Evolutionary conservation across 768 basidiomycete species (phyloP).

Genomic region (Amylocystis lapponica): DNA sequence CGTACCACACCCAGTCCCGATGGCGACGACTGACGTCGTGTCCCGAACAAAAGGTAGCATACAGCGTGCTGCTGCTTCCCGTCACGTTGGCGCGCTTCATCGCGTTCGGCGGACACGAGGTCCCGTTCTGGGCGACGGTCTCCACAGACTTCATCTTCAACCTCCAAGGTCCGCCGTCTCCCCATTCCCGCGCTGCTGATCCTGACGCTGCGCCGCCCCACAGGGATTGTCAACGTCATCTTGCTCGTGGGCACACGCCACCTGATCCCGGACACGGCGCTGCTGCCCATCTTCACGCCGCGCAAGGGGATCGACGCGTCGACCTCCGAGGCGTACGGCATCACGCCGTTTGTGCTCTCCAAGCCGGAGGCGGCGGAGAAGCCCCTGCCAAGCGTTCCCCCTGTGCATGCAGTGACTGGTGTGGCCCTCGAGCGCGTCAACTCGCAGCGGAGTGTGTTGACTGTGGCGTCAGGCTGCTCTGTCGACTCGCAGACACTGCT

Average conservation of each 20-base stretch:
- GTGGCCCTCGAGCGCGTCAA: too few relatives aligned
- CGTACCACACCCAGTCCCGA: constrained; percentile 1
- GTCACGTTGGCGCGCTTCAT: constrained; percentile 29
- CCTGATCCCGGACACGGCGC: constrained; percentile 21
- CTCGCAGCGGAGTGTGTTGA: too few relatives aligned
- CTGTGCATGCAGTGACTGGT: too few relatives aligned
- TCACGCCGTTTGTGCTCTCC: constrained; percentile 26
- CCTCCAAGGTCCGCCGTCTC: constrained; percentile 21
- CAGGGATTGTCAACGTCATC: constrained; percentile 28
- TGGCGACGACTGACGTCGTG: not conserved
- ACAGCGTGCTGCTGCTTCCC: constrained; percentile 27
- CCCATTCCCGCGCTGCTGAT: not conserved
- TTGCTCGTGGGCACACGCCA: constrained; percentile 26
- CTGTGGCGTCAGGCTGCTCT: too few relatives aligned
- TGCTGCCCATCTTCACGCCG: constrained; percentile 21
- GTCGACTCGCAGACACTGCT: too few relatives aligned
- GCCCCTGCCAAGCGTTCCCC: not conserved
- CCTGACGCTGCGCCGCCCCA: not conserved
- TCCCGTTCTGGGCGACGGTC: constrained; percentile 27
- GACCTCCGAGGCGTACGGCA: constrained; percentile 18
- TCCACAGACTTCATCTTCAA: constrained; percentile 29
- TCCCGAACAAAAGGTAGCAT: constrained; percentile 19
- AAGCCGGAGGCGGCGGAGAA: constrained; percentile 3
- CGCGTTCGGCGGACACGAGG: constrained; percentile 20
- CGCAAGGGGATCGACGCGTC: constrained; percentile 20